Percentiles rank a stretch among this genome's conserved stretches.
phyloP scores from a whole-genome alignment of 306 rosid genomes.

The Clitoria ternatea region DNA sequence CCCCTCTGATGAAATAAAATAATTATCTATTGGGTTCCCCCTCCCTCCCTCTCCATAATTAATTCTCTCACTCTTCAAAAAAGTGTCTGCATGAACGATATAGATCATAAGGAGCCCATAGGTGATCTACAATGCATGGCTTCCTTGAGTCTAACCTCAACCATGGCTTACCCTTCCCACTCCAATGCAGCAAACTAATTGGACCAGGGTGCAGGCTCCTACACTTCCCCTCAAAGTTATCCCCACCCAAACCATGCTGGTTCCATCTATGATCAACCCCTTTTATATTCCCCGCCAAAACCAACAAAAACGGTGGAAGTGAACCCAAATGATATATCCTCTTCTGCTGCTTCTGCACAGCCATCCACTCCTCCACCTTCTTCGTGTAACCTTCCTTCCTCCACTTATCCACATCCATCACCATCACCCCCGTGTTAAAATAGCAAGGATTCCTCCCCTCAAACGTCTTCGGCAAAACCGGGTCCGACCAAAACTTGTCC shows the following conservation, averaged over 20 bases:
- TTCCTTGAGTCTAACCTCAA: constrained; percentile 59
- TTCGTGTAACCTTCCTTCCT: constrained; percentile 45
- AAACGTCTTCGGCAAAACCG: constrained; percentile 29
- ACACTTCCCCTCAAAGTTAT: constrained; percentile 63
- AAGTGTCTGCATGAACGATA: constrained; percentile 47
- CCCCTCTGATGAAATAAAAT: too few species aligned
- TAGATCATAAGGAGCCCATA: constrained; percentile 70
- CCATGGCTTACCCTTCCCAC: constrained; percentile 82
- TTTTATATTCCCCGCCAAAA: constrained; percentile 62
- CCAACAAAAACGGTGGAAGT: constrained; percentile 63
- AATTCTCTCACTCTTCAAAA: constrained; percentile 48
- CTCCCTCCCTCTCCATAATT: too few species aligned
- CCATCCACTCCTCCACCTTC: constrained; percentile 68
- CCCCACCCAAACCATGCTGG: constrained; percentile 77
- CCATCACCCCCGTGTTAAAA: constrained; percentile 77
- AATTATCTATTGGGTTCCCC: too few species aligned
- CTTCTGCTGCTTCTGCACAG: constrained; percentile 43
- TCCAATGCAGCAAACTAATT: constrained; percentile 69
- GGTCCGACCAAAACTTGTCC: constrained; percentile 44
- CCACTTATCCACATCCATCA: constrained; percentile 65
- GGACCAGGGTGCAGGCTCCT: constrained; percentile 65
- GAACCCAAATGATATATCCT: constrained; percentile 66
- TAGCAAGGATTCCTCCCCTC: constrained; percentile 55
- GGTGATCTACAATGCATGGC: constrained; percentile 55
- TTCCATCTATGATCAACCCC: constrained; percentile 71